Evolutionary conservation across 2,329 filamentous ascomycete genomes (phyloP).

Genomic region (Colletotrichum somersetense): DNA sequence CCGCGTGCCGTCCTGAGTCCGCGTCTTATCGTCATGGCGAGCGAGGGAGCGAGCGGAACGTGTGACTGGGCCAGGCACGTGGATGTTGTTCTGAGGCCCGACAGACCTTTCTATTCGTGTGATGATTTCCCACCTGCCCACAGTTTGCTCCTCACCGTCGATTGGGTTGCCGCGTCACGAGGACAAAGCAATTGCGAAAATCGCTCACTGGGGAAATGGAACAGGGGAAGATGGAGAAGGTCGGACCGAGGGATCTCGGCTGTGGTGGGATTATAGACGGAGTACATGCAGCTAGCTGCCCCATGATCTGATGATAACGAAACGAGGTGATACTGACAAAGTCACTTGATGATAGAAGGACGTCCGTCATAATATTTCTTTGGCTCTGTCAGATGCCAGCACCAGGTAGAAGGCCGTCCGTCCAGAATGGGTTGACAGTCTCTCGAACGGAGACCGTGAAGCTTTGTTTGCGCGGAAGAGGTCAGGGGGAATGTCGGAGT

Average conservation of each 20-base stretch:
- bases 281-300: not conserved
- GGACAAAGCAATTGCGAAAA: not conserved
- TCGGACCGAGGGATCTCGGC: not conserved
- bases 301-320: not conserved
- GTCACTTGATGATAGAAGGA: not conserved
- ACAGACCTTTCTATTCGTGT: slow-evolving; percentile 22
- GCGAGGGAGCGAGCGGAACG: not conserved
- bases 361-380: not conserved
- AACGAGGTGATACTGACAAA: not conserved
- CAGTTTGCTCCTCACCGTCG: slow-evolving; percentile 6
- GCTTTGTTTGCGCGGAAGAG: not conserved
- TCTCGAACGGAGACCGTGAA: no score
- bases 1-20: not conserved
- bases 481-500: not conserved
- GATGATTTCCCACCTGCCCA: slow-evolving; percentile 28
- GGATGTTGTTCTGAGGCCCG: not conserved
- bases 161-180: not conserved
- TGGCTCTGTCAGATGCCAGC: not conserved
- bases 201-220: slow-evolving; percentile 19
- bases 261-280: not conserved
- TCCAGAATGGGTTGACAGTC: not conserved
- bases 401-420: not conserved
- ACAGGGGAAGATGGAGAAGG: not conserved
- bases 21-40: not conserved
- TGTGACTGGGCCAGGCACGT: slow-evolving; percentile 14